Evolutionary conservation across 345 rosid genomes (phyloP).

Genomic region (Ceriops decandra): DNA sequence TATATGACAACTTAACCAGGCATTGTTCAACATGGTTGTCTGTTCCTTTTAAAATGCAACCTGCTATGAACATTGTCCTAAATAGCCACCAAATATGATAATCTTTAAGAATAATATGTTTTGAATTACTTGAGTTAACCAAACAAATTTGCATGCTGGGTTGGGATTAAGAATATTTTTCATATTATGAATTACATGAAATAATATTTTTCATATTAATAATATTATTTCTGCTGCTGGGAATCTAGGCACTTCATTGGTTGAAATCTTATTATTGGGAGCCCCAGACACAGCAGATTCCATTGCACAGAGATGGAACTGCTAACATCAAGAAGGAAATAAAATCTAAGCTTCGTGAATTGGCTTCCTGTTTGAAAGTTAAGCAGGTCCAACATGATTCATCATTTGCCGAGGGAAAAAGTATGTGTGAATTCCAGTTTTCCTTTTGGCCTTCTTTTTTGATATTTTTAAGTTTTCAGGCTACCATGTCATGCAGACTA

Average conservation of each 20-base stretch:
- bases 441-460: not conserved
- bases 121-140: too few species aligned
- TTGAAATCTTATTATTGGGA: conserved; percentile 76
- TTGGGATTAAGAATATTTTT: too few species aligned
- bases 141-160: too few species aligned
- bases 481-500: too few species aligned
- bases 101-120: too few species aligned
- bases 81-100: too few species aligned
- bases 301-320: conserved; percentile 46
- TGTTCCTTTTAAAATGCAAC: too few species aligned
- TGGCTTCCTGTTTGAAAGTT: conserved; percentile 46
- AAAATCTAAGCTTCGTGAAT: conserved; percentile 52
- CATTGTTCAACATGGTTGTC: too few species aligned
- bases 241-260: conserved; percentile 82
- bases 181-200: too few species aligned
- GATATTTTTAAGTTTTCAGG: not conserved
- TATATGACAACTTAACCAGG: too few species aligned
- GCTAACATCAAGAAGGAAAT: conserved; percentile 54
- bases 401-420: conserved; percentile 40
- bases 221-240: conserved; percentile 4
- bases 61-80: too few species aligned
- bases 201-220: not conserved
- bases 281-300: conserved; percentile 62
- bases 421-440: conserved; percentile 22
- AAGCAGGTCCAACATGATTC: conserved; percentile 37